Conservation (phyloP, 805 yeast genomes). For the Limtongia smithiae region DNA sequence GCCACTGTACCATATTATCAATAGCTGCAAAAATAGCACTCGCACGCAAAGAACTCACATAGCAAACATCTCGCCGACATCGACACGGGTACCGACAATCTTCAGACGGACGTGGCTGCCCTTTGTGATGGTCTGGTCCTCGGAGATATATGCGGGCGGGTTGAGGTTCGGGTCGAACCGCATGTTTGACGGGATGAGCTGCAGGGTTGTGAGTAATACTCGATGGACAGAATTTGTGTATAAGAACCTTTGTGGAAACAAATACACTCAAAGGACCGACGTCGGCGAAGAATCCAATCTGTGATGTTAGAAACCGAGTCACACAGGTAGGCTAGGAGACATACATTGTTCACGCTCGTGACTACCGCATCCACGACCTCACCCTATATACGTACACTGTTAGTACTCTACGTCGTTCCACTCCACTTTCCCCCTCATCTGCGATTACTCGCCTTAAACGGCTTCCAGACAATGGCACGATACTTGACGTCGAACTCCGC, state of each 20-base stretch:
- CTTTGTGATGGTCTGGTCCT: constrained; percentile 87
- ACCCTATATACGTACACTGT: constrained; percentile 46
- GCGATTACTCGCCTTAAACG: constrained; percentile 70
- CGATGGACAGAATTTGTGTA: no score
- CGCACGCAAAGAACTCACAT: constrained; percentile 42
- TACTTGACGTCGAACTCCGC: constrained; percentile 96
- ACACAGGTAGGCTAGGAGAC: not conserved
- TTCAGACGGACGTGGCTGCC: constrained; percentile 91
- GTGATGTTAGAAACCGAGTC: not conserved
- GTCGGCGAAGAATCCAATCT: constrained; percentile 94
- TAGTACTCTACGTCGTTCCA: no score
- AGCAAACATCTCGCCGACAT: constrained; percentile 94
- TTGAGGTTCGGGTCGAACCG: constrained; percentile 89
- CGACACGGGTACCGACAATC: constrained; percentile 95
- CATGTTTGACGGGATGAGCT: constrained; percentile 88
- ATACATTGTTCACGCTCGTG: constrained; percentile 73
- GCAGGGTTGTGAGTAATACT: not conserved
- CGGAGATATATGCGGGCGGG: constrained; percentile 94
- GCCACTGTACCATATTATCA: constrained; percentile 46
- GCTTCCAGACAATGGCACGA: constrained; percentile 96
- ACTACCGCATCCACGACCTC: constrained; percentile 98
- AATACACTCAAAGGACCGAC: constrained; percentile 96
- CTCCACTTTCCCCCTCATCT: no score
- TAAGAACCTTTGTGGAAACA: constrained; percentile 81
- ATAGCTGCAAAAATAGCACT: not conserved